These are phyloP conservation scores for Gaertneriomyces semiglobifer DNA, from an alignment of 192 early-diverging fungal genomes.

Conservation along the genomic window DNA sequence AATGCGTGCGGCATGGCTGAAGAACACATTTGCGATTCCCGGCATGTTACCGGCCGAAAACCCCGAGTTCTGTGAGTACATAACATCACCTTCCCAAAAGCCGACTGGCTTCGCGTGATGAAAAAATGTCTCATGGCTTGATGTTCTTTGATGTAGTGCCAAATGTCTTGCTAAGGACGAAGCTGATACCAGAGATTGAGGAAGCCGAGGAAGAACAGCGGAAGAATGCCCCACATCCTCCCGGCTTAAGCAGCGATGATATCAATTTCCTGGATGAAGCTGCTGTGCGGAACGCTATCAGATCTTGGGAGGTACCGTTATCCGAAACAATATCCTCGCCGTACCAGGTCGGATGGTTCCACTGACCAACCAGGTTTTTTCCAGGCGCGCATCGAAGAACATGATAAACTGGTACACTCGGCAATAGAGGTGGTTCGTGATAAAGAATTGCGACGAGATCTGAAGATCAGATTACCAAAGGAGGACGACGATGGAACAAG, in stretches of 20 bases:
- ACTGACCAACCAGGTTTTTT: not conserved
- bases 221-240: not conserved
- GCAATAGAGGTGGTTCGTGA: not conserved
- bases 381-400: constrained; percentile 15
- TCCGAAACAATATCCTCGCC: not conserved
- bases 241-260: not conserved
- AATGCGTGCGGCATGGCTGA: constrained; percentile 18
- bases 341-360: not conserved
- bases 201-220: not conserved
- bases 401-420: constrained; percentile 10
- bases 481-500: not conserved
- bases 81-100: not conserved
- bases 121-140: not conserved
- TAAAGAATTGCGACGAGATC: not conserved
- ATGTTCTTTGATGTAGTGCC: not conserved
- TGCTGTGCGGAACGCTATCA: constrained; percentile 5
- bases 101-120: not conserved
- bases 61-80: constrained; percentile 20
- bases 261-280: constrained; percentile 18
- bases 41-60: constrained; percentile 5
- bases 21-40: constrained; percentile 8
- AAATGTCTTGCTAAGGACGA: constrained; percentile 21
- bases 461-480: constrained; percentile 19
- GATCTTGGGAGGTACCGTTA: not conserved
- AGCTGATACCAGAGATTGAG: constrained; percentile 16